A percentile compares a stretch with the other conserved stretches of the same genome.
phyloP scores from a whole-genome alignment of 495 filamentous ascomycete species.

The Tuber aestivum region DNA sequence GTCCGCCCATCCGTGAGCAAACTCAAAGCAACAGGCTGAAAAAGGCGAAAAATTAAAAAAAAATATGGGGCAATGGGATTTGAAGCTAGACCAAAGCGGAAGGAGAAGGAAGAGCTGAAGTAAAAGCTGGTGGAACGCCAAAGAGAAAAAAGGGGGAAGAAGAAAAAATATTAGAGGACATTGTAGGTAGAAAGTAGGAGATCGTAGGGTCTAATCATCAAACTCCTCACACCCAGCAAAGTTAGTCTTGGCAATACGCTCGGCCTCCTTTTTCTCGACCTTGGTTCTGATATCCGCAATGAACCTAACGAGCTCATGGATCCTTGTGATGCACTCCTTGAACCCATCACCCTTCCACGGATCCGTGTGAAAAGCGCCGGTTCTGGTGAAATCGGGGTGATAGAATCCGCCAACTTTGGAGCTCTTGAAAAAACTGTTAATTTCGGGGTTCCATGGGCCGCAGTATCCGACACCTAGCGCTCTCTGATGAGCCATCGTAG shows the following conservation, averaged over 20 bases:
- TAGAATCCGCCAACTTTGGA: conserved; percentile 31
- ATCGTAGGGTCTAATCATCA: neutral
- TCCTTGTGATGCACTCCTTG: conserved; percentile 27
- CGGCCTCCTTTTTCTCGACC: conserved; percentile 13
- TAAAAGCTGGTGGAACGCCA: neutral
- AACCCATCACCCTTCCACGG: conserved; percentile 37
- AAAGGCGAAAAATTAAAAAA: neutral
- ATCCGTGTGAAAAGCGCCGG: conserved; percentile 6
- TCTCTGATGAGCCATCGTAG: conserved; percentile 27
- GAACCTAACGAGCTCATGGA: conserved; percentile 18
- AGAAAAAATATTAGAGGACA: neutral
- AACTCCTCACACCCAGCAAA: neutral
- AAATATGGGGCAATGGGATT: neutral
- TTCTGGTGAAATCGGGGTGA: conserved; percentile 19
- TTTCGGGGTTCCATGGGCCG: conserved; percentile 31
- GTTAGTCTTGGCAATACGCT: neutral
- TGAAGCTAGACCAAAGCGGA: neutral
- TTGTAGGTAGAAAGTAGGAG: neutral
- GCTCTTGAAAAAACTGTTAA: conserved; percentile 36
- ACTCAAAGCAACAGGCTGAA: neutral
- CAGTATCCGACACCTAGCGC: conserved; percentile 19
- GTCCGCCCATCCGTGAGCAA: neutral
- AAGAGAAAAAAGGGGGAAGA: neutral
- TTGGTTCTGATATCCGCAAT: conserved; percentile 20
- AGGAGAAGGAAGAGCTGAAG: neutral